Evolutionary conservation across 164 flowering plant genomes (phyloP), one percentile per base, ranked within the genome.

Genomic region (Umbellularia californica): DNA sequence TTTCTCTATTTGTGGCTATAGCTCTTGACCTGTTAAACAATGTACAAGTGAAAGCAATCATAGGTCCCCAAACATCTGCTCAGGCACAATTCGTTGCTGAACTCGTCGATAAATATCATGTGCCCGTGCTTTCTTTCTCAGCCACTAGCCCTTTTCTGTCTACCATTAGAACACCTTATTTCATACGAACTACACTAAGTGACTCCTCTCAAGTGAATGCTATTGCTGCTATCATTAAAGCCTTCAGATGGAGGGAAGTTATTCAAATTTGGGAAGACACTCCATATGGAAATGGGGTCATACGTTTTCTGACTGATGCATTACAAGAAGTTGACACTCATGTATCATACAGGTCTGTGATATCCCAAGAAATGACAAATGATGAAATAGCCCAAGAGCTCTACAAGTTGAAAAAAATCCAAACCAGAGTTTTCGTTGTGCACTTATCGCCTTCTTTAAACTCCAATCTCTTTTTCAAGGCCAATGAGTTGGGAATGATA

Each of bases 261-360:
- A 73, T 77, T 35, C 75, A 27, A 9, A 51, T 80, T 9, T 74
- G 75, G 28, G 82, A 80, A 77, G 77, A 80, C 60, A 77, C 77
- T 1, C 78, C 77, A 1, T 80, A 74, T 47, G 82, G 80, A 2
- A 67, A 63, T 0, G 78, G 77, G 7, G 7, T 80, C 22, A 68
- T 75, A 19, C 78, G 78, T 9, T 71, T 68, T 65, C 51, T 80
- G 1, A 60, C 28, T 47, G 82, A 80, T 51, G 77, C 80, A 23
- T 71, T 77, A 3, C 71, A 68, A 72, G 74, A 77, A 3, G 50
- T 52, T 0, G 65, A 72, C 15, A 30, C 70, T 14, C 65, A 28
- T 2, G 27, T 77, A 17, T 73, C 73, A 2, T 77, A 71, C 25
- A 50, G 78, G 25, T 72, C 75, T 24, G 71, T 65, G 23, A 35